Percentiles rank a stretch among this genome's conserved stretches.
Evolutionary conservation across 768 basidiomycete genomes (phyloP).

Genomic region (Chalciporus sphaerocephalus): DNA sequence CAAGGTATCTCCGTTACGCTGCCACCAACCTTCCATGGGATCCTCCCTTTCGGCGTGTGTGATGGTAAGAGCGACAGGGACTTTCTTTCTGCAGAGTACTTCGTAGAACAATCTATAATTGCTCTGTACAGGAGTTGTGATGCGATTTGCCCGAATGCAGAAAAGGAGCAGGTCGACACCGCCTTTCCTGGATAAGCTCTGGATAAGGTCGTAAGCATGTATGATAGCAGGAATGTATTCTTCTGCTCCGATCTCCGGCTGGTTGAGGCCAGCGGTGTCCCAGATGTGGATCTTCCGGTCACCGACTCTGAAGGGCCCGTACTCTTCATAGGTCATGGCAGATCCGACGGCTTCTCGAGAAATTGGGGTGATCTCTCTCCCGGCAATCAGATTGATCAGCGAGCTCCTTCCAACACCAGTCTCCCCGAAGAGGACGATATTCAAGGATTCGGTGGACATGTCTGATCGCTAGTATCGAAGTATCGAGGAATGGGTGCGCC

Average conservation of each 20-base stretch:
- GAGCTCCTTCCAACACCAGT: slow-evolving; percentile 34
- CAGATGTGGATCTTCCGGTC: slow-evolving; percentile 17
- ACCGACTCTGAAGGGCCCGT: slow-evolving; percentile 22
- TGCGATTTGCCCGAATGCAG: too few species aligned
- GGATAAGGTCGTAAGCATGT: slow-evolving; percentile 31
- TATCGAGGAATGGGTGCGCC: too few species aligned
- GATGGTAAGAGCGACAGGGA: too few species aligned
- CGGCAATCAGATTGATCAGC: slow-evolving; percentile 30
- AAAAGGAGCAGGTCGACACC: too few species aligned
- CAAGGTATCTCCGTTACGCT: too few species aligned
- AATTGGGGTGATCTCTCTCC: slow-evolving; percentile 13
- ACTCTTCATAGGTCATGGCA: slow-evolving; percentile 30
- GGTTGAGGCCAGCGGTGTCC: slow-evolving; percentile 33
- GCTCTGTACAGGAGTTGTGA: too few species aligned
- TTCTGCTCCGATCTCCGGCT: slow-evolving; percentile 19
- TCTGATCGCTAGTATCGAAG: too few species aligned
- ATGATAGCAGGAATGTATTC: slow-evolving; percentile 27
- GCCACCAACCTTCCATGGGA: too few species aligned
- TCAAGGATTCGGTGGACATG: too few species aligned
- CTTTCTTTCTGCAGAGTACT: too few species aligned
- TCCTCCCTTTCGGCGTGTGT: too few species aligned
- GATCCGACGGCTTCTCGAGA: slow-evolving; percentile 28
- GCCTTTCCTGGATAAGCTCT: slow-evolving; percentile 19
- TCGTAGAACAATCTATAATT: too few species aligned
- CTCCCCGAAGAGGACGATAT: slow-evolving; percentile 43